These are phyloP conservation scores for Botrytis squamosa DNA, from an alignment of 2,329 filamentous ascomycete species.

Conservation along the genomic window DNA sequence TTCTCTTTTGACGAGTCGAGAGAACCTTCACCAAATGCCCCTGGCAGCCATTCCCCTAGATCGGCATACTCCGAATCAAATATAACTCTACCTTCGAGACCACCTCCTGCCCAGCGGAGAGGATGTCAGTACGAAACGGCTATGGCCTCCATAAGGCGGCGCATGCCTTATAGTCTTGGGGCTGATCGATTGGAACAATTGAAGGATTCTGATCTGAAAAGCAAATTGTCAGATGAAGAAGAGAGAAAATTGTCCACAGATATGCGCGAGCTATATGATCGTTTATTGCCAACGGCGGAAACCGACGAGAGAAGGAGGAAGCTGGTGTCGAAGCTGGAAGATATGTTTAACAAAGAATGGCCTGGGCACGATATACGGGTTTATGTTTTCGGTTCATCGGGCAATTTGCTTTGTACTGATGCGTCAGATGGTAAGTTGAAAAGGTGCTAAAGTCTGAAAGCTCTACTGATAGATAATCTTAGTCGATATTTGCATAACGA, in stretches of 20 bases:
- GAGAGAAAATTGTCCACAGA: slow-evolving; percentile 75
- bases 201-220: slow-evolving; percentile 70
- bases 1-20: slow-evolving; percentile 76
- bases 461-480: slow-evolving; percentile 23
- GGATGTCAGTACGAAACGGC: slow-evolving; percentile 89
- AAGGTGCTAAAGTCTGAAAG: neutral
- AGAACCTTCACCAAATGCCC: slow-evolving; percentile 75
- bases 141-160: slow-evolving; percentile 73
- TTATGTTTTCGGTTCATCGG: slow-evolving; percentile 95
- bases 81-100: slow-evolving; percentile 66
- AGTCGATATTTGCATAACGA: slow-evolving; percentile 99
- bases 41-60: slow-evolving; percentile 78
- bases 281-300: slow-evolving; percentile 76
- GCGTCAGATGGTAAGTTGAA: slow-evolving; percentile 81
- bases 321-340: slow-evolving; percentile 84
- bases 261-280: slow-evolving; percentile 81
- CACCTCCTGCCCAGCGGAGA: slow-evolving; percentile 56
- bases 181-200: slow-evolving; percentile 72
- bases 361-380: slow-evolving; percentile 87
- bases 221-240: slow-evolving; percentile 67
- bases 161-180: slow-evolving; percentile 92
- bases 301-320: slow-evolving; percentile 73
- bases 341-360: slow-evolving; percentile 86
- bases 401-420: slow-evolving; percentile 89
- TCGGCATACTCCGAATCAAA: slow-evolving; percentile 90